A percentile compares a stretch with the other conserved stretches of the same genome.
phyloP scores from a whole-genome alignment of 352 stramenopile genomes.

The Blastocystis sp. region DNA sequence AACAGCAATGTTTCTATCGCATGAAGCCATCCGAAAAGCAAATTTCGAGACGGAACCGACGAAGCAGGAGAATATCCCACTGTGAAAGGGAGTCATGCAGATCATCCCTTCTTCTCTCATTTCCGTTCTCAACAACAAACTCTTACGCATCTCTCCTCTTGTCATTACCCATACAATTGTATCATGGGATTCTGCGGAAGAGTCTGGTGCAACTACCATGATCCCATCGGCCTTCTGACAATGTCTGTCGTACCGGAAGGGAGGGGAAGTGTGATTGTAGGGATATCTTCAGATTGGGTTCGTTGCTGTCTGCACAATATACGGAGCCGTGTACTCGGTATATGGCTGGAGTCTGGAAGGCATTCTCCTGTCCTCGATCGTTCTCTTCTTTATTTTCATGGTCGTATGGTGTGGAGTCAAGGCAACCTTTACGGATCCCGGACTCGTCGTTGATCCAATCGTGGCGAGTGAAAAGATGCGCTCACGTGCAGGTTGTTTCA shows the following conservation, averaged over 20 bases:
- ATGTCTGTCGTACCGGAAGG: neutral
- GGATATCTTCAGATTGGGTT: conserved; percentile 9
- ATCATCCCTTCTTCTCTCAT: too few species aligned
- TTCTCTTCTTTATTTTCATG: conserved; percentile 21
- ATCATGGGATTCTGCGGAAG: neutral
- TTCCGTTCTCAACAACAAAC: neutral
- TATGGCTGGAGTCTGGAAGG: neutral
- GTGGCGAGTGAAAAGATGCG: neutral
- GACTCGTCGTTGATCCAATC: neutral
- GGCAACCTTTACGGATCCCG: conserved; percentile 1
- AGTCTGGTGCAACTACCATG: neutral
- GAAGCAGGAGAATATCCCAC: too few species aligned
- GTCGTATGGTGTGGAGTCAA: conserved; percentile 40
- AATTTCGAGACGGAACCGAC: too few species aligned
- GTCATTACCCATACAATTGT: neutral
- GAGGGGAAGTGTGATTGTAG: neutral
- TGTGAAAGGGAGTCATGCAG: too few species aligned
- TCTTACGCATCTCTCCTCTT: too few species aligned
- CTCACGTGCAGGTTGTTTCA: neutral
- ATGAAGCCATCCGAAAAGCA: too few species aligned
- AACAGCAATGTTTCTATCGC: too few species aligned
- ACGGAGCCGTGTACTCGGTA: neutral
- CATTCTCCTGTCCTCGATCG: neutral
- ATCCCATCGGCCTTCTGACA: neutral
- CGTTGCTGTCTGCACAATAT: neutral